Evolutionary conservation across 495 filamentous ascomycete genomes (phyloP).

Genomic region (Talaromyces proteolyticus): DNA sequence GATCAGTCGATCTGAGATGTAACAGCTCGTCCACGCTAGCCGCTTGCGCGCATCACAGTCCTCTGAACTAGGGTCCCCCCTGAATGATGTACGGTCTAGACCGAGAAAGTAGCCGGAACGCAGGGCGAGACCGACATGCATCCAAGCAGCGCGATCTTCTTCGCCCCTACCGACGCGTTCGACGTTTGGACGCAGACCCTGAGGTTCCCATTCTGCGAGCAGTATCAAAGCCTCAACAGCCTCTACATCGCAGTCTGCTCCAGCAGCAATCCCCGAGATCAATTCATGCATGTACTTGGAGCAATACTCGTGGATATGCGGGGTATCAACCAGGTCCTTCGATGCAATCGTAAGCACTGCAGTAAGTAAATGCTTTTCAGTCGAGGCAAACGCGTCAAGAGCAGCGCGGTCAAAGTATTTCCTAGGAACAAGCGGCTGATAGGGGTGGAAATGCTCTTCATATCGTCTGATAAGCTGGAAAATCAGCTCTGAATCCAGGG

Average conservation of each 20-base stretch:
- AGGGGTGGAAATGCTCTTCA: constrained; percentile 53
- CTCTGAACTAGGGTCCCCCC: constrained; percentile 38
- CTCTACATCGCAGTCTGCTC: constrained; percentile 54
- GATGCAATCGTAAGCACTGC: constrained; percentile 58
- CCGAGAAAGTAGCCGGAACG: constrained; percentile 60
- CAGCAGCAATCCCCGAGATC: constrained; percentile 54
- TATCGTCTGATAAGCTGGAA: constrained; percentile 48
- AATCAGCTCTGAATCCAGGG: constrained; percentile 40
- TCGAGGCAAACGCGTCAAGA: constrained; percentile 41
- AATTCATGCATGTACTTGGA: constrained; percentile 58
- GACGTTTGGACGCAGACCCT: constrained; percentile 42
- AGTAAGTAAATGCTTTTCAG: constrained; percentile 55
- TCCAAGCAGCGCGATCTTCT: constrained; percentile 63
- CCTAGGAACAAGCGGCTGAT: constrained; percentile 53
- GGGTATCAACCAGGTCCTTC: constrained; percentile 51
- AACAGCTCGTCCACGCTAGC: constrained; percentile 58
- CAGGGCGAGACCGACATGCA: constrained; percentile 60
- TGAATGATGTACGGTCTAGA: constrained; percentile 52
- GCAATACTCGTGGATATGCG: constrained; percentile 52
- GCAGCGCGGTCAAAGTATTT: constrained; percentile 45
- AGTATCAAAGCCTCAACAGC: constrained; percentile 59
- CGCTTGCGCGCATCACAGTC: constrained; percentile 49
- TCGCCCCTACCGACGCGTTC: constrained; percentile 56
- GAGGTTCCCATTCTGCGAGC: constrained; percentile 60
- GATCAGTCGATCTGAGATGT: constrained; percentile 59